Evolutionary conservation across 176 grass and related monocot species (phyloP).

Genomic region (Raddia guianensis): DNA sequence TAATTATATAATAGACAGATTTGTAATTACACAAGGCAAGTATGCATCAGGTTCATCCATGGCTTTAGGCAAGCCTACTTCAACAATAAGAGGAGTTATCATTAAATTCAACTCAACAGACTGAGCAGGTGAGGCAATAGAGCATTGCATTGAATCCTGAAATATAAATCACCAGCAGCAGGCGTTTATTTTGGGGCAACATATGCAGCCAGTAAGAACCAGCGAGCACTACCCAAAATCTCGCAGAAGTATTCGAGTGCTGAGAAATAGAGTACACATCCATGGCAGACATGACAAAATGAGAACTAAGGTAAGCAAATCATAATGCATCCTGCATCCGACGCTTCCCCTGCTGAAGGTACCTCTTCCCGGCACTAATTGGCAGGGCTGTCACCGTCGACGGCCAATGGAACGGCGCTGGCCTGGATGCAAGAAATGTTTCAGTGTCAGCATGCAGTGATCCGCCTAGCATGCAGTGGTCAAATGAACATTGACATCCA

Average conservation of each 20-base stretch:
- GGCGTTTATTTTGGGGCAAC: constrained; percentile 46
- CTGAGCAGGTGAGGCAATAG: not conserved
- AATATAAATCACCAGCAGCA: not conserved
- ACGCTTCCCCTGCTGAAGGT: not conserved
- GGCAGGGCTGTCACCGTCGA: constrained; percentile 33
- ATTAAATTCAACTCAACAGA: not conserved
- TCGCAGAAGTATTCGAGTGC: not conserved
- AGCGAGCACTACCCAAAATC: constrained; percentile 27
- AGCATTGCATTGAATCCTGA: constrained; percentile 41
- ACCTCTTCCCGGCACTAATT: not conserved
- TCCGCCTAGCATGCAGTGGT: not conserved
- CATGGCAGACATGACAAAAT: constrained; percentile 30
- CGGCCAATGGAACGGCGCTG: constrained; percentile 51
- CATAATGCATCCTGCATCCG: constrained; percentile 7
- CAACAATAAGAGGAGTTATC: not conserved
- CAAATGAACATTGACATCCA: not conserved
- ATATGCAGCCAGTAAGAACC: constrained; percentile 25
- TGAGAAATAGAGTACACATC: constrained; percentile 19
- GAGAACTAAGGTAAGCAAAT: constrained; percentile 32
- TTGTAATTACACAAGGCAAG: not conserved
- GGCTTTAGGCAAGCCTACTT: not conserved
- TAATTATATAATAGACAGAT: too few relatives aligned
- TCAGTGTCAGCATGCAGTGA: not conserved
- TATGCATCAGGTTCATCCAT: not conserved
- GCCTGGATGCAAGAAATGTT: constrained; percentile 41